phyloP scores from a whole-genome alignment of 23 red algal species.

The Gracilariopsis chorda region DNA sequence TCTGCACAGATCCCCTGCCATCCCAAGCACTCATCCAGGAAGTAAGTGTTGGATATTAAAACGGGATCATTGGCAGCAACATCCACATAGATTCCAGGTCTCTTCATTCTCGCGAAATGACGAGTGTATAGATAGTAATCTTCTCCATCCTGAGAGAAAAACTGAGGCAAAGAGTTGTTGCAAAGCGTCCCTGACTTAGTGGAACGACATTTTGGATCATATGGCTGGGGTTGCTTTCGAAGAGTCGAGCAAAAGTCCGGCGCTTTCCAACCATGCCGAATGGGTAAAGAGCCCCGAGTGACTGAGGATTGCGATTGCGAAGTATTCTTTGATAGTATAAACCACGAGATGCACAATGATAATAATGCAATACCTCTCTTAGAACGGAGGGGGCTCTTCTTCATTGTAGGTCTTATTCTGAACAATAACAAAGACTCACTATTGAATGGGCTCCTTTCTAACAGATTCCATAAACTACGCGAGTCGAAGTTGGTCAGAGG shows the following conservation, averaged over 20 bases:
- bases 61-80: conserved; percentile 46
- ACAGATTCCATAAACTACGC: too few relatives aligned
- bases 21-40: conserved; percentile 41
- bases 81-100: conserved; percentile 52
- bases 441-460: too few relatives aligned
- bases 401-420: too few relatives aligned
- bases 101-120: conserved; percentile 16
- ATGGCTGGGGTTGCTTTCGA: background rate
- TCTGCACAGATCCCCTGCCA: conserved; percentile 69
- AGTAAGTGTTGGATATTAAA: conserved; percentile 44
- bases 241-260: background rate
- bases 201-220: background rate
- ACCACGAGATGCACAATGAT: too few relatives aligned
- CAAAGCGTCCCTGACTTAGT: background rate
- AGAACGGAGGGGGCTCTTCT: too few relatives aligned
- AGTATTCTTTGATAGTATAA: too few relatives aligned
- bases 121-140: conserved; percentile 65
- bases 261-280: background rate
- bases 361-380: too few relatives aligned
- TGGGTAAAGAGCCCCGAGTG: too few relatives aligned
- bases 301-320: too few relatives aligned
- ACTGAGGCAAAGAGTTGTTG: background rate
- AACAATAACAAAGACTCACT: too few relatives aligned
- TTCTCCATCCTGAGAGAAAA: conserved; percentile 38
- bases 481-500: too few relatives aligned